These are phyloP conservation scores for Geotrichum macrosporum DNA, from an alignment of 1,139 yeast species.

Conservation along the genomic window DNA sequence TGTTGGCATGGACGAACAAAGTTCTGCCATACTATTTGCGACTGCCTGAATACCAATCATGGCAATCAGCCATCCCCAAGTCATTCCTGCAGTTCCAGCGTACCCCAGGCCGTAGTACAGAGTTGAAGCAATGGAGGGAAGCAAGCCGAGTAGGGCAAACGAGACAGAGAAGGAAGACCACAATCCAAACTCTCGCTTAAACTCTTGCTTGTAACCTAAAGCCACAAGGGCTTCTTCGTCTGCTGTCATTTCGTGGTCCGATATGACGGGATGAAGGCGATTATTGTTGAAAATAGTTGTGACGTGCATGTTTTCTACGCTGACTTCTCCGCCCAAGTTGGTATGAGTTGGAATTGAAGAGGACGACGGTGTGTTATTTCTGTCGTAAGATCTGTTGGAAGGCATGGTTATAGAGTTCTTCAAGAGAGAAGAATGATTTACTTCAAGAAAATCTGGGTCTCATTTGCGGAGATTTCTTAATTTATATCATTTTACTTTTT, in stretches of 20 bases:
- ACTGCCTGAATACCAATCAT: constrained; percentile 47
- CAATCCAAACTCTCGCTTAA: constrained; percentile 60
- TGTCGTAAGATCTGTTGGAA: neutral
- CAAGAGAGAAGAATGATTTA: too few species aligned
- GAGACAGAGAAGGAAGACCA: constrained; percentile 55
- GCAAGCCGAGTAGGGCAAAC: constrained; percentile 64
- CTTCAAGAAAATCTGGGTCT: too few species aligned
- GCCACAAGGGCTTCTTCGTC: constrained; percentile 37
- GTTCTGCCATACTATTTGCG: constrained; percentile 55
- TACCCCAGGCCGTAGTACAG: constrained; percentile 43
- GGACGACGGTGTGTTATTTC: too few species aligned
- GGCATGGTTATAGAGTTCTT: constrained; percentile 3
- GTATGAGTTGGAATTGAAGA: constrained; percentile 11
- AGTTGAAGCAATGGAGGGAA: constrained; percentile 57
- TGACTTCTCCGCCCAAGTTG: constrained; percentile 27
- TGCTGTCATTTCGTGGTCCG: constrained; percentile 26
- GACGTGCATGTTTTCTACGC: constrained; percentile 27
- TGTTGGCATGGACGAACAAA: constrained; percentile 65
- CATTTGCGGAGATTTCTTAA: too few species aligned
- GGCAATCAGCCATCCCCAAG: constrained; percentile 63
- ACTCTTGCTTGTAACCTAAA: constrained; percentile 69
- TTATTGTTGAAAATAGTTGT: constrained; percentile 26
- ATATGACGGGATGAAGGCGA: constrained; percentile 29
- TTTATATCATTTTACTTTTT: too few species aligned
- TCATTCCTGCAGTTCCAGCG: constrained; percentile 56